Evolutionary conservation across 2,329 filamentous ascomycete genomes (phyloP).

Genomic region (Biscogniauxia sp.): DNA sequence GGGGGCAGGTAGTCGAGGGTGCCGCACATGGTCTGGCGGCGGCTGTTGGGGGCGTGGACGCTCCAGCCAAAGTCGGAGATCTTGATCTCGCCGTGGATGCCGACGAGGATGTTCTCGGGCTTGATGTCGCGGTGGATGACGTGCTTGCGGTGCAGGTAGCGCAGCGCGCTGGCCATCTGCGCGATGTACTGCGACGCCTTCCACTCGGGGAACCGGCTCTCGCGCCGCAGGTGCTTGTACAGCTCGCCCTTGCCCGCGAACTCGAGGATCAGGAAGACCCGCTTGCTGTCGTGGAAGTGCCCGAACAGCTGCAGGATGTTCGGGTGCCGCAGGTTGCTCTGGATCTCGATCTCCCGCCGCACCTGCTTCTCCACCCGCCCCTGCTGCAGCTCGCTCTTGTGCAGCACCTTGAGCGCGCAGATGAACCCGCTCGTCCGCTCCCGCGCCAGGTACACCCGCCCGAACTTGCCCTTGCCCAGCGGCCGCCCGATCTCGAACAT

Average conservation of each 20-base stretch:
- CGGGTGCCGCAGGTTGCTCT: slow-evolving; percentile 81
- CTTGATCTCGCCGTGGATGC: slow-evolving; percentile 97
- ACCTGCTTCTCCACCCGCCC: slow-evolving; percentile 82
- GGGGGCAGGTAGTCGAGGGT: slow-evolving; percentile 96
- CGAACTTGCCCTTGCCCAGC: slow-evolving; percentile 84
- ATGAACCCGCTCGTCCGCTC: slow-evolving; percentile 78
- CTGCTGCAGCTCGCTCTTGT: slow-evolving; percentile 79
- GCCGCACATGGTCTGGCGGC: slow-evolving; percentile 92
- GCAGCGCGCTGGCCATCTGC: slow-evolving; percentile 85
- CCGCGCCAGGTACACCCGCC: slow-evolving; percentile 79
- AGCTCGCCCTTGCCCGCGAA: slow-evolving; percentile 83
- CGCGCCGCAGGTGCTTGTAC: slow-evolving; percentile 80
- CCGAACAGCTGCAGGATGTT: slow-evolving; percentile 83
- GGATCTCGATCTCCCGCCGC: slow-evolving; percentile 84
- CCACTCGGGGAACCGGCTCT: slow-evolving; percentile 79
- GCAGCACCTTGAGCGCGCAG: slow-evolving; percentile 81
- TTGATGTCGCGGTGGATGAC: slow-evolving; percentile 98
- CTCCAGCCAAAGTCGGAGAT: slow-evolving; percentile 99
- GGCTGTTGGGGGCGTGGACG: slow-evolving; percentile 93
- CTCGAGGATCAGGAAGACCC: slow-evolving; percentile 83
- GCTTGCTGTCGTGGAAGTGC: slow-evolving; percentile 86
- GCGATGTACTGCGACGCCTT: slow-evolving; percentile 85
- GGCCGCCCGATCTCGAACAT: slow-evolving; percentile 94
- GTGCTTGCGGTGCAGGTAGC: slow-evolving; percentile 93
- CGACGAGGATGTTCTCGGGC: slow-evolving; percentile 93